Evolutionary conservation across 2,329 filamentous ascomycete genomes (phyloP), one percentile per base, ranked within the genome.

Genomic region (Xylariaceae sp.): DNA sequence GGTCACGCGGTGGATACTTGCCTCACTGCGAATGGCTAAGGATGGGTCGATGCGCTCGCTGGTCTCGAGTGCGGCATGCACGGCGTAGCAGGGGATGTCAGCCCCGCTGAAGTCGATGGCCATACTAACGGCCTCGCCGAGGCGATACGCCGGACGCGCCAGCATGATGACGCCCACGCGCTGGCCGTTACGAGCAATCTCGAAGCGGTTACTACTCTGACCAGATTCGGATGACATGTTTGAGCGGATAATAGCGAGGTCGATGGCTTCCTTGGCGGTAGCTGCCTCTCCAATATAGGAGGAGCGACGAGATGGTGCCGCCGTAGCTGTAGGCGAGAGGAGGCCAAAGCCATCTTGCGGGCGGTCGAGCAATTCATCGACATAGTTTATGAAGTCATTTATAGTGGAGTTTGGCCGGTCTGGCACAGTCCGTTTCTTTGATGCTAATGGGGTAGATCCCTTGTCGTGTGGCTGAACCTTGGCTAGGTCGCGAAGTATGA

Each of bases 91-190:
- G 2, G 91, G 87, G 19, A 96, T 85, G 58, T 91, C 85, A 1
- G 90, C 86, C 58, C 87, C 82, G 1, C 84, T 82, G 69, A 98
- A 96, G 73, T 98, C 93, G 57, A 99, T 85, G 0, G 87, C 89
- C 65, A 92, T 88, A 11, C 87, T 91, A 40, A 98, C 86, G 0
- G 89, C 87, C 74, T 99, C 95, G 56, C 95, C 95, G 1, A 99
- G 80, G 40, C 93, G 85, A 76, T 96, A 97, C 0, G 93, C 87
- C 0, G 95, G 92, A 8, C 95, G 87, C 4, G 93, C 90, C 28
- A 99, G 83, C 75, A 93, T 92, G 53, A 99, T 86, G 5, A 96
- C 91, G 2, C 91, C 94, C 11, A 99, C 93, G n/a, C 88, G 88
- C 53, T 88, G 87, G n/a, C 93, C 93, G 68, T 92, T 93, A 12